phyloP scores from a whole-genome alignment of 2,329 filamentous ascomycete species.

The Saccharata proteae region DNA sequence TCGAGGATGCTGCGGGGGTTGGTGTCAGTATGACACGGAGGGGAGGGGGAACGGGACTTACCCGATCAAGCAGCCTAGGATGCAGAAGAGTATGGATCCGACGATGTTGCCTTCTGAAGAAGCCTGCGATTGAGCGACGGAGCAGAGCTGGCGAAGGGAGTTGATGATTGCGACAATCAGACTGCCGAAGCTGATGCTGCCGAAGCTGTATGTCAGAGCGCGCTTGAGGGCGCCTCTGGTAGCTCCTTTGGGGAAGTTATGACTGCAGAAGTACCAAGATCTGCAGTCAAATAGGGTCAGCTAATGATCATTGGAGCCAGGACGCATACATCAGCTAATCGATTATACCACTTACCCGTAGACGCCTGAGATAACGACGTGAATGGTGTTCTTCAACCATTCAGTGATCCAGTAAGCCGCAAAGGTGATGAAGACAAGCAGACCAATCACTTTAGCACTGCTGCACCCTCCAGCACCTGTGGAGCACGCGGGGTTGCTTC shows the following conservation, averaged over 20 bases:
- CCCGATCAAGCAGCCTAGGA: constrained; percentile 66
- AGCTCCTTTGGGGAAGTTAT: constrained; percentile 59
- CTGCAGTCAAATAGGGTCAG: no score
- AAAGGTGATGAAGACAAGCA: constrained; percentile 80
- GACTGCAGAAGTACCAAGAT: constrained; percentile 75
- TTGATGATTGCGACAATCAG: constrained; percentile 80
- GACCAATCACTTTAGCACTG: constrained; percentile 64
- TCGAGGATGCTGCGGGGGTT: constrained; percentile 65
- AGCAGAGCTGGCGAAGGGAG: constrained; percentile 68
- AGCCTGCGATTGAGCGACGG: constrained; percentile 57
- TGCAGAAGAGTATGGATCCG: constrained; percentile 55
- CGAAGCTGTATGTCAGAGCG: constrained; percentile 81
- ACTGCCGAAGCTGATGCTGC: constrained; percentile 78
- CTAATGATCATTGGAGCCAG: no score
- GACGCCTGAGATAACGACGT: constrained; percentile 68
- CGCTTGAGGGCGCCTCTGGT: constrained; percentile 76
- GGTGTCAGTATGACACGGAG: no score
- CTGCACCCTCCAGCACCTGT: constrained; percentile 52
- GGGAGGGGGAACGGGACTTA: no score
- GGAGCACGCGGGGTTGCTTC: constrained; percentile 43
- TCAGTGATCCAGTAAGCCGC: constrained; percentile 91
- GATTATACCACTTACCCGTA: constrained; percentile 79
- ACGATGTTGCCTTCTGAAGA: constrained; percentile 57
- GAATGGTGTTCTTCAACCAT: constrained; percentile 77
- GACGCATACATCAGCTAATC: no score